phyloP scores from a whole-genome alignment of 176 grass and related monocot genomes.

The Thinopyrum elongatum region DNA sequence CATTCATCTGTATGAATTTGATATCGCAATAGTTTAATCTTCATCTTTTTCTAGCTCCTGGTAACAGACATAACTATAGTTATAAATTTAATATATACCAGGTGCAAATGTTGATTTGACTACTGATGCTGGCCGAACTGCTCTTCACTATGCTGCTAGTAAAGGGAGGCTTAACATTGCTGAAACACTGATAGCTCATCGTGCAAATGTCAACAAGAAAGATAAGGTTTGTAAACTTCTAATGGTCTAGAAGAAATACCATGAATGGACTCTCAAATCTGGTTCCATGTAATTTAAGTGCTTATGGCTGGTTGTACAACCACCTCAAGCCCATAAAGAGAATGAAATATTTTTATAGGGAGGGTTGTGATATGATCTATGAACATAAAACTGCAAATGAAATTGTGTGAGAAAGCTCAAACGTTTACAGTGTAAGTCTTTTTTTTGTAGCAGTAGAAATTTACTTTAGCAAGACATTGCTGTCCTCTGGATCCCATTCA shows the following conservation, averaged over 20 bases:
- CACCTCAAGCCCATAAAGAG: background rate
- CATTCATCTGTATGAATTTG: background rate
- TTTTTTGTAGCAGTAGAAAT: background rate
- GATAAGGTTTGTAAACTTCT: slow-evolving; percentile 62
- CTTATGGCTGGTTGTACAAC: background rate
- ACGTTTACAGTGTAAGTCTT: background rate
- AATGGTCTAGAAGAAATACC: slow-evolving; percentile 12
- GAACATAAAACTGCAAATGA: background rate
- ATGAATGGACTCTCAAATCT: background rate
- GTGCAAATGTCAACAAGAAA: slow-evolving; percentile 89
- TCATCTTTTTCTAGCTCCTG: background rate
- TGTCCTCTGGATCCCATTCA: background rate
- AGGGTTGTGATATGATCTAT: background rate
- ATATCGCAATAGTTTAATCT: background rate
- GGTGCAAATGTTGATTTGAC: slow-evolving; percentile 78
- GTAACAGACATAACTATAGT: background rate
- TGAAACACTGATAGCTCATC: slow-evolving; percentile 61
- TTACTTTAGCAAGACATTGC: background rate
- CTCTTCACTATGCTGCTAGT: slow-evolving; percentile 96
- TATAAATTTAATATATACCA: slow-evolving; percentile 36
- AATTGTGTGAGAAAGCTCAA: background rate
- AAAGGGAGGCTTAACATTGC: slow-evolving; percentile 75
- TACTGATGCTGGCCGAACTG: slow-evolving; percentile 87
- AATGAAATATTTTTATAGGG: background rate
- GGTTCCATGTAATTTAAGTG: background rate